Base-by-base conservation (phyloP, 306 rosid species). In the Prunus mira region DNA sequence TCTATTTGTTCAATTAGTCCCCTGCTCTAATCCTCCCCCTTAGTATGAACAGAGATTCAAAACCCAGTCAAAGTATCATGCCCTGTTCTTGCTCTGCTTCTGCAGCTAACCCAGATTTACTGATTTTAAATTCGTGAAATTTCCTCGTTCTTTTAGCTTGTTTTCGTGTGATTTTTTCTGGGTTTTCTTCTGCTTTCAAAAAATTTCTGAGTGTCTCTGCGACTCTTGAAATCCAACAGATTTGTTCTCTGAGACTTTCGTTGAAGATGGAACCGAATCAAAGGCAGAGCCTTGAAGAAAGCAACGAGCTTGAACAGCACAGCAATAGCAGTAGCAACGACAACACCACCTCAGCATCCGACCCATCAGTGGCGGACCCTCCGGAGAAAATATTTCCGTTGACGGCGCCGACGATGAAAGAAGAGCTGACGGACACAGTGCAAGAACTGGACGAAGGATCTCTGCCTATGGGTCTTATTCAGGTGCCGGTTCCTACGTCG, bases 401-500 rank as follows among this genome's bases (percentile, higher is more conserved):
- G 69, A 38, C 58, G 34, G 71, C 57, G 69, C 72, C 74, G 74
- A 55, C 69, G 27, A 25, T 87, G 88, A 89, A 88, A 51, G 89
- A 93, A 76, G 96, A 91, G 88, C 19, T 75, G 0, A 19, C 74
- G 14, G 89, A 85, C 18, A 50, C 71, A 3, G 89, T 78, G 49
- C 85, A 78, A 28, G 84, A 63, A 14, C 20, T 9, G n/a, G 84
- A 73, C 20, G 83, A 78, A 9, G 79, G 75, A 28, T 43, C 83
- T 11, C 88, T 79, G 7, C 76, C 89, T 8, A 18, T 79, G 78
- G 71, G 75, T 43, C 74, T 86, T 24, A 38, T 79, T 24, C 86
- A 78, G 52, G 30, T 72, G 8, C 84, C 89, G 49, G 28, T 70
- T 20, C 43, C 89, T 46, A 32, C 41, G 25, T 6, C 83, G 10